Evolutionary conservation across 2,329 filamentous ascomycete genomes (phyloP).

Genomic region (Penicillium sp.): DNA sequence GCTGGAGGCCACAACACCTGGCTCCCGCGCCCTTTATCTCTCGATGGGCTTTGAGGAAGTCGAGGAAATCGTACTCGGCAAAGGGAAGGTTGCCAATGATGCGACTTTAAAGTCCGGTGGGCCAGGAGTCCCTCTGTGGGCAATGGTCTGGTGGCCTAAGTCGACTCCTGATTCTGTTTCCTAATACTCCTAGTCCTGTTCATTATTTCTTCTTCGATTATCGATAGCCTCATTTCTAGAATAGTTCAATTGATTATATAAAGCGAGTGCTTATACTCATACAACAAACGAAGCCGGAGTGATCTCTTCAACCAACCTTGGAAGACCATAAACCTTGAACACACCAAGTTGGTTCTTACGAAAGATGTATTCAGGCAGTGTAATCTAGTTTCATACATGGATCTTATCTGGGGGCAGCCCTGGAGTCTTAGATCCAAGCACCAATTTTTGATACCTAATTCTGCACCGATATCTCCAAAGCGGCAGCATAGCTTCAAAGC

Average conservation of each 20-base stretch:
- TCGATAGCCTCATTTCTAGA: no score
- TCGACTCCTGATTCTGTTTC: background rate
- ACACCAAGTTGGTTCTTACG: background rate
- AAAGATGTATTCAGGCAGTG: no score
- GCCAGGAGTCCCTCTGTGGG: slow-evolving; percentile 21
- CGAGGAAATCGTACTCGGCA: slow-evolving; percentile 22
- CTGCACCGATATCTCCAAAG: no score
- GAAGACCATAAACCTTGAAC: background rate
- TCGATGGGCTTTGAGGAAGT: slow-evolving; percentile 26
- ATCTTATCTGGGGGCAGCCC: no score
- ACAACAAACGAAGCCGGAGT: no score
- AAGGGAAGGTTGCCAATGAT: slow-evolving; percentile 22
- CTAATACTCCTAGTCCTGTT: background rate
- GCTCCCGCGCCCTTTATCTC: slow-evolving; percentile 21
- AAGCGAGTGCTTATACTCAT: no score
- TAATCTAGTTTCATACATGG: no score
- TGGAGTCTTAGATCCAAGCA: no score
- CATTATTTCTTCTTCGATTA: background rate
- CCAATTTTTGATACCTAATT: no score
- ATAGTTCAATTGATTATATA: no score
- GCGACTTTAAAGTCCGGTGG: slow-evolving; percentile 16
- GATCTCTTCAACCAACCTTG: no score
- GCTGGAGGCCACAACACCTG: slow-evolving; percentile 24
- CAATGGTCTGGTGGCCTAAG: slow-evolving; percentile 29
- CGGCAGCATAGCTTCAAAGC: no score